Percentiles rank a stretch among this genome's conserved stretches.
These are phyloP conservation scores for Porcisia hertigi DNA, from an alignment of 208 protist genomes.

Conservation along the genomic window DNA sequence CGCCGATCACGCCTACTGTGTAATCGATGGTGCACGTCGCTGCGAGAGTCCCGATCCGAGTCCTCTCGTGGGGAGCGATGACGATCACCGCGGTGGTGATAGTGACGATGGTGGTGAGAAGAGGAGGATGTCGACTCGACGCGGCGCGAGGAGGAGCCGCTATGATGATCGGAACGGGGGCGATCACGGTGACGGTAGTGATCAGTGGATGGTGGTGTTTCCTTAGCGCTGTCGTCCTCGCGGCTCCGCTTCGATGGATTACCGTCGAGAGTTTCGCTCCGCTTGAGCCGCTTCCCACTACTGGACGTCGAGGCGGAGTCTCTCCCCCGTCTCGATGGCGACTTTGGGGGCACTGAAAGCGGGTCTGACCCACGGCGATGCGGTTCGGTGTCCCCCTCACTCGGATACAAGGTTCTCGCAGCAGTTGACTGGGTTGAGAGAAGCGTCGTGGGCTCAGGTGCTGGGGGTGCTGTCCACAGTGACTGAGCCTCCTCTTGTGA, in stretches of 20 bases:
- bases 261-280: not conserved
- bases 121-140: not conserved
- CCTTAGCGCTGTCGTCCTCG: not conserved
- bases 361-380: not conserved
- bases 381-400: not conserved
- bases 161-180: not conserved
- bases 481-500: slow-evolving; percentile 8
- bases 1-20: slow-evolving; percentile 1
- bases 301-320: not conserved
- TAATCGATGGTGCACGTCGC: not conserved
- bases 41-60: not conserved
- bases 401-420: not conserved
- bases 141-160: not conserved
- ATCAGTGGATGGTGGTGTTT: not conserved
- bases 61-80: not conserved
- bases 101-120: slow-evolving; percentile 4
- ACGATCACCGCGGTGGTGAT: not conserved
- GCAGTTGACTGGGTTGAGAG: not conserved
- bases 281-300: not conserved
- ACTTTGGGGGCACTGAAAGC: not conserved
- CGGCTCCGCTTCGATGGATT: not conserved
- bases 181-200: not conserved
- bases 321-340: not conserved
- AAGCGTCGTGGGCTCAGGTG: not conserved
- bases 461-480: slow-evolving; percentile 10